Percentiles rank a stretch among this genome's conserved stretches.
Conservation (phyloP, 805 yeast genomes). For the Pichia thaimueangensis region DNA sequence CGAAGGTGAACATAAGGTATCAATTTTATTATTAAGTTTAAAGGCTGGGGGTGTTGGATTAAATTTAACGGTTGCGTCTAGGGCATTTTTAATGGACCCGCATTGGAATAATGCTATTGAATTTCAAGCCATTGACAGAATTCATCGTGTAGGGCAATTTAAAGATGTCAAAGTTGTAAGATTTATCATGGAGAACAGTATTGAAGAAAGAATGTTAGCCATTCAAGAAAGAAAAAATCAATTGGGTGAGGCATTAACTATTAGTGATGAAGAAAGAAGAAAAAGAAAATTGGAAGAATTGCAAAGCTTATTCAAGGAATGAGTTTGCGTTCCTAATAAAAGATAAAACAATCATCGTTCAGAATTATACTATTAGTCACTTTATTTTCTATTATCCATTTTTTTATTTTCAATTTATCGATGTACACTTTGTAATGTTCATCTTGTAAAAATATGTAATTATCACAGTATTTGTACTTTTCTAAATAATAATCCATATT, state of each 20-base stretch:
- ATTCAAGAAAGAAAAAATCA: slow-evolving; percentile 82
- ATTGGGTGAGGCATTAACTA: slow-evolving; percentile 73
- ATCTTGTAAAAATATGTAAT: slow-evolving; percentile 21
- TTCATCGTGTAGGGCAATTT: slow-evolving; percentile 85
- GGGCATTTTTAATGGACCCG: slow-evolving; percentile 89
- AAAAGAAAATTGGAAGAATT: slow-evolving; percentile 67
- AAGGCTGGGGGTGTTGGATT: slow-evolving; percentile 96
- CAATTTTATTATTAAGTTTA: slow-evolving; percentile 60
- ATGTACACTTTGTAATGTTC: slow-evolving; percentile 21
- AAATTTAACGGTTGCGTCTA: slow-evolving; percentile 76
- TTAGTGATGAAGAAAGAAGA: slow-evolving; percentile 68
- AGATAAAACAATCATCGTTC: slow-evolving; percentile 20
- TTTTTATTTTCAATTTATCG: slow-evolving; percentile 19
- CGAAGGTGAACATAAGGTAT: slow-evolving; percentile 22
- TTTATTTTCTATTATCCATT: slow-evolving; percentile 26
- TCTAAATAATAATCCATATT: slow-evolving; percentile 26
- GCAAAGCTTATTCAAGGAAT: slow-evolving; percentile 53
- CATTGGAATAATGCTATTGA: slow-evolving; percentile 96
- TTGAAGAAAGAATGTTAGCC: slow-evolving; percentile 81
- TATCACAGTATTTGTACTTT: slow-evolving; percentile 13
- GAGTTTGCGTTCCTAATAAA: slow-evolving; percentile 16
- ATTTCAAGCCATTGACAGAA: slow-evolving; percentile 85
- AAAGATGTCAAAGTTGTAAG: slow-evolving; percentile 66
- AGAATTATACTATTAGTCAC: slow-evolving; percentile 17
- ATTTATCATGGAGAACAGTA: slow-evolving; percentile 74